These are phyloP conservation scores for Trichaptum fuscoviolaceum DNA, from an alignment of 768 basidiomycete species.

Conservation along the genomic window DNA sequence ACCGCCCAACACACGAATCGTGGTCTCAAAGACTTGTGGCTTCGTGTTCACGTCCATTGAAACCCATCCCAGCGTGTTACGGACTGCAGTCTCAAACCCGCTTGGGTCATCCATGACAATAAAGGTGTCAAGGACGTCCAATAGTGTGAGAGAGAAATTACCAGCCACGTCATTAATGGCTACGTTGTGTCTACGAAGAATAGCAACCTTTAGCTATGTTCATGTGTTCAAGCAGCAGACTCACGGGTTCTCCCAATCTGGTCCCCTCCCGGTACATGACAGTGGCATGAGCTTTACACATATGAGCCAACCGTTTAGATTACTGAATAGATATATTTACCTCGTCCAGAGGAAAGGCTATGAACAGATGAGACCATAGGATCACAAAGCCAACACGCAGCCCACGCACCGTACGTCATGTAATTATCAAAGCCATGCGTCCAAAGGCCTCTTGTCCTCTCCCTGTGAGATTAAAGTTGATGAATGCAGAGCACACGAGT, in stretches of 20 bases:
- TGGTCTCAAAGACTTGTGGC: conserved; percentile 98
- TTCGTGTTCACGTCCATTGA: conserved; percentile 91
- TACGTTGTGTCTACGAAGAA: conserved; percentile 50
- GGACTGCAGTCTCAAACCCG: conserved; percentile 83
- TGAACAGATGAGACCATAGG: conserved; percentile 20
- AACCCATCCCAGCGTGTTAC: conserved; percentile 74
- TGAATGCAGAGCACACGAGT: neutral
- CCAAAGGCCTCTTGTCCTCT: conserved; percentile 74
- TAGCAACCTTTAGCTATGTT: conserved; percentile 13
- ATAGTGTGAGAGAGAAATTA: conserved; percentile 82
- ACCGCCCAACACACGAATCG: conserved; percentile 90
- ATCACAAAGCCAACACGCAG: conserved; percentile 4
- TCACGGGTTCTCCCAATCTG: conserved; percentile 79
- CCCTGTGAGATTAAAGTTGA: conserved; percentile 34
- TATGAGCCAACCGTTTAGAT: conserved; percentile 10
- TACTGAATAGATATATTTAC: conserved; percentile 31
- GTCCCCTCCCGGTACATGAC: conserved; percentile 82
- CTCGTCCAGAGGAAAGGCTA: conserved; percentile 86
- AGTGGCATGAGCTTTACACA: conserved; percentile 70
- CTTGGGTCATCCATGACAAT: conserved; percentile 77
- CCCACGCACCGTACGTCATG: conserved; percentile 67
- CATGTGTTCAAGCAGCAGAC: conserved; percentile 25
- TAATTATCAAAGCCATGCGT: conserved; percentile 88
- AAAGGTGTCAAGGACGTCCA: conserved; percentile 82
- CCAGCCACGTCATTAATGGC: conserved; percentile 91